A percentile compares a stretch with the other conserved stretches of the same genome.
These are phyloP conservation scores for Fomitopsis schrenkii DNA, from an alignment of 1,284 basidiomycete genomes.

Conservation along the genomic window DNA sequence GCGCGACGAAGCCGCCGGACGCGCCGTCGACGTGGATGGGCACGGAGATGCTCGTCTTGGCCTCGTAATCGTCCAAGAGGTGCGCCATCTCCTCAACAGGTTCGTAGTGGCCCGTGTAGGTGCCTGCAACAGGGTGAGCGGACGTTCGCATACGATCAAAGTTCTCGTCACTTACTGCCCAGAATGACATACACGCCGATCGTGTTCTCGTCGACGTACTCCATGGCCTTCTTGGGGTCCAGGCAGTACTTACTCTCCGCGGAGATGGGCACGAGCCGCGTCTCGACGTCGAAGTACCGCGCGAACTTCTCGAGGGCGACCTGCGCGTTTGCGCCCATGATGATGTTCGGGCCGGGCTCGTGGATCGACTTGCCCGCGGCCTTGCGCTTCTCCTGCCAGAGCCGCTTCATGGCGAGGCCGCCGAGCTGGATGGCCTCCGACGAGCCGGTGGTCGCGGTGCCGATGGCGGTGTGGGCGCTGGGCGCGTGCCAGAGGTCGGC, in stretches of 20 bases:
- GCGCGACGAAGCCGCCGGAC: conserved; percentile 83
- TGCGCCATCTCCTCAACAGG: conserved; percentile 86
- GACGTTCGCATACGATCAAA: background rate
- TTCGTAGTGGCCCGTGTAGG: conserved; percentile 94
- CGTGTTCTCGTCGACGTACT: conserved; percentile 91
- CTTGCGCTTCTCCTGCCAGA: conserved; percentile 90
- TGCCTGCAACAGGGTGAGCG: conserved; percentile 38
- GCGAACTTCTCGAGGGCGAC: conserved; percentile 79
- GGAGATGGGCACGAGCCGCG: conserved; percentile 74
- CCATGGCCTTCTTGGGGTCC: conserved; percentile 81
- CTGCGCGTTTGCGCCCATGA: conserved; percentile 38
- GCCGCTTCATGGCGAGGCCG: conserved; percentile 91
- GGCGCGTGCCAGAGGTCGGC: conserved; percentile 94
- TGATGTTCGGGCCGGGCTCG: conserved; percentile 63
- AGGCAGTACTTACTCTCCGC: conserved; percentile 78
- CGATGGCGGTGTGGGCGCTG: conserved; percentile 67
- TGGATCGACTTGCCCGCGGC: conserved; percentile 83
- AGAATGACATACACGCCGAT: conserved; percentile 81
- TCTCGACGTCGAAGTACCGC: conserved; percentile 89
- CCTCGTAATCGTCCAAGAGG: conserved; percentile 83
- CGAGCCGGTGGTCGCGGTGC: conserved; percentile 92
- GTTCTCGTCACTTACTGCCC: conserved; percentile 46
- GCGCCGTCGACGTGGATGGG: conserved; percentile 87
- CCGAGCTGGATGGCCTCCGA: conserved; percentile 93
- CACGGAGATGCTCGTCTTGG: conserved; percentile 72